Percentiles rank a stretch among this genome's conserved stretches.
Conservation (phyloP, 2,329 filamentous ascomycete species). For the Cladosporium colombiae region DNA sequence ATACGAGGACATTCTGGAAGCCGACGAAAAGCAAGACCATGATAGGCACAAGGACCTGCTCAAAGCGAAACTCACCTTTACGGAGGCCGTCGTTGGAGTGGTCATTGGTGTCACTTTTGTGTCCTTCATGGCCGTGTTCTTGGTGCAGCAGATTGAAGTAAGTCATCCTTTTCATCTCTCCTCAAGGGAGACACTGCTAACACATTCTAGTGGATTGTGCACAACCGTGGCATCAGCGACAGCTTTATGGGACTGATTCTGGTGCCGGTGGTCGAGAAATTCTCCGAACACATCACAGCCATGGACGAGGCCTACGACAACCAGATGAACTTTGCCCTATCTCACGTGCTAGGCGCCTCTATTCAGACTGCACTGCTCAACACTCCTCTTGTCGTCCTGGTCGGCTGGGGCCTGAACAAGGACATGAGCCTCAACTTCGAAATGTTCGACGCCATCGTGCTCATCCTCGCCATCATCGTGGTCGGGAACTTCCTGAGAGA, state of each 20-base stretch:
- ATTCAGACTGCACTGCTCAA: constrained; percentile 90
- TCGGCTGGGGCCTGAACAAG: constrained; percentile 75
- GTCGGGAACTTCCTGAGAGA: constrained; percentile 87
- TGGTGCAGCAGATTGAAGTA: constrained; percentile 71
- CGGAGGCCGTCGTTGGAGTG: constrained; percentile 69
- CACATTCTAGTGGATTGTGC: constrained; percentile 50
- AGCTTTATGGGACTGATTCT: constrained; percentile 71
- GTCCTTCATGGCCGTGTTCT: constrained; percentile 69
- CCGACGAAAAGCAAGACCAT: constrained; percentile 67
- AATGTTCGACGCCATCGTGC: constrained; percentile 77
- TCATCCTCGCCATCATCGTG: constrained; percentile 81
- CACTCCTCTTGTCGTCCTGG: constrained; percentile 77
- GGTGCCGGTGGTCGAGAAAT: constrained; percentile 80
- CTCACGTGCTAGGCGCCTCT: constrained; percentile 82
- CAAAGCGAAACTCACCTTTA: constrained; percentile 72
- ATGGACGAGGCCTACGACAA: constrained; percentile 83
- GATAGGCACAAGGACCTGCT: constrained; percentile 61
- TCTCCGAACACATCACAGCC: constrained; percentile 79
- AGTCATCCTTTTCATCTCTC: not conserved
- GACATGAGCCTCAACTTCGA: constrained; percentile 80
- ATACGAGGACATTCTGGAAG: constrained; percentile 72
- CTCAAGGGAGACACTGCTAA: constrained; percentile 27
- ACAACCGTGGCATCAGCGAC: constrained; percentile 52
- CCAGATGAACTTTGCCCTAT: constrained; percentile 75
- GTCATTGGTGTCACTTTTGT: constrained; percentile 67